phyloP scores from a whole-genome alignment of 352 stramenopile species.

The Phytopythium sindhum region DNA sequence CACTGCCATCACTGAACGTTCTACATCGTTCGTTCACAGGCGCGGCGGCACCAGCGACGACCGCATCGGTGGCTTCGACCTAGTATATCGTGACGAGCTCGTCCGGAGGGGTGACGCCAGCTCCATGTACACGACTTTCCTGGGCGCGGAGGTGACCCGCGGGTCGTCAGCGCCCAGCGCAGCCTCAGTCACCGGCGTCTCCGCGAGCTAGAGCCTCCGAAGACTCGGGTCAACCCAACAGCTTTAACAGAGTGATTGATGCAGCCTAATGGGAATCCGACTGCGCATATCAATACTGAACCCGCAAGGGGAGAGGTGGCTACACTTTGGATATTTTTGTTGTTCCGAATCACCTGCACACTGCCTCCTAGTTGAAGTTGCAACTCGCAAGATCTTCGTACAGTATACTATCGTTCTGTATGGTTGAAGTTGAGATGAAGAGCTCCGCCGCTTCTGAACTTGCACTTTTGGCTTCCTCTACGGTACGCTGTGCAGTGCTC shows the following conservation, averaged over 20 bases:
- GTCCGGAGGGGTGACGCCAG: constrained; percentile 48
- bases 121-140: constrained; percentile 71
- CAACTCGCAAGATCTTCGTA: neutral
- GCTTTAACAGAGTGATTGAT: no score
- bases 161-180: neutral
- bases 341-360: neutral
- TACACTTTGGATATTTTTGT: neutral
- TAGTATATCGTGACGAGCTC: constrained; percentile 74
- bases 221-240: no score
- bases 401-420: no score
- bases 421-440: constrained; percentile 5
- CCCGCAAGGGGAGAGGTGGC: neutral
- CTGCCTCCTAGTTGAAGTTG: neutral
- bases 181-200: neutral
- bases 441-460: neutral
- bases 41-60: constrained; percentile 36
- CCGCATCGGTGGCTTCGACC: constrained; percentile 68
- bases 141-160: constrained; percentile 59
- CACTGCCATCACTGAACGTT: neutral
- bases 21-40: constrained; percentile 8
- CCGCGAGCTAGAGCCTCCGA: neutral
- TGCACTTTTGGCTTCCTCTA: neutral
- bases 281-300: neutral
- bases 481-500: neutral
- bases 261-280: neutral